Conservation (phyloP, 345 rosid species). For the Moricandia arvensis region DNA sequence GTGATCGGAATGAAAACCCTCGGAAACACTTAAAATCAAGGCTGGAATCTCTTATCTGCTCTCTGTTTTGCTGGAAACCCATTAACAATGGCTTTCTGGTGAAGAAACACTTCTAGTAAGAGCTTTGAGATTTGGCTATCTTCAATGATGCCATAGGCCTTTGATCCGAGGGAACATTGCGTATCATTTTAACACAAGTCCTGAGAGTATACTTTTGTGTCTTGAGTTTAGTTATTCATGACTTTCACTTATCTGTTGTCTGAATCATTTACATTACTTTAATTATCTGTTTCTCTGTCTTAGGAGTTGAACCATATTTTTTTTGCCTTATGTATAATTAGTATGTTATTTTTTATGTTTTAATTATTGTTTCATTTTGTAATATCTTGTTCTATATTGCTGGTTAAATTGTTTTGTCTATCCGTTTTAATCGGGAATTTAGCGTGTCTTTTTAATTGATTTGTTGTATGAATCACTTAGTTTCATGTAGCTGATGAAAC, state of each 20-base stretch:
- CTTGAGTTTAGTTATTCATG: not conserved
- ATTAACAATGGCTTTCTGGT: slow-evolving; percentile 7
- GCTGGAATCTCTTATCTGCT: slow-evolving; percentile 33
- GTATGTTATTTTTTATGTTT: too few relatives aligned
- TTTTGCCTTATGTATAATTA: too few relatives aligned
- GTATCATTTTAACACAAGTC: not conserved
- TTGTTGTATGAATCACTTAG: not conserved
- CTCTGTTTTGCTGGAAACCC: slow-evolving; percentile 5
- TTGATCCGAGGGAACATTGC: slow-evolving; percentile 37
- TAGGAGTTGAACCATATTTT: not conserved
- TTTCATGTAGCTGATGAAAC: too few relatives aligned
- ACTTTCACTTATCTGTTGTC: not conserved
- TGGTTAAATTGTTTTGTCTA: too few relatives aligned
- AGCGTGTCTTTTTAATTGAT: not conserved
- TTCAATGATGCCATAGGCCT: slow-evolving; percentile 31
- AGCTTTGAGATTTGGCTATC: slow-evolving; percentile 36
- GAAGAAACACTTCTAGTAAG: slow-evolving; percentile 10
- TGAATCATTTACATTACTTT: not conserved
- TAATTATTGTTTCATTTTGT: too few relatives aligned
- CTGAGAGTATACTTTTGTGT: not conserved
- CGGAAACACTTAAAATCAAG: slow-evolving; percentile 23
- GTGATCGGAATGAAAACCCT: slow-evolving; percentile 27
- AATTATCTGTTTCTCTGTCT: not conserved
- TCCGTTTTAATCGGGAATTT: too few relatives aligned
- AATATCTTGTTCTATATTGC: too few relatives aligned